Percentiles rank a stretch among this genome's conserved stretches.
These are phyloP conservation scores for Tetrapisispora namnaoensis DNA, from an alignment of 805 yeast species.

Conservation along the genomic window DNA sequence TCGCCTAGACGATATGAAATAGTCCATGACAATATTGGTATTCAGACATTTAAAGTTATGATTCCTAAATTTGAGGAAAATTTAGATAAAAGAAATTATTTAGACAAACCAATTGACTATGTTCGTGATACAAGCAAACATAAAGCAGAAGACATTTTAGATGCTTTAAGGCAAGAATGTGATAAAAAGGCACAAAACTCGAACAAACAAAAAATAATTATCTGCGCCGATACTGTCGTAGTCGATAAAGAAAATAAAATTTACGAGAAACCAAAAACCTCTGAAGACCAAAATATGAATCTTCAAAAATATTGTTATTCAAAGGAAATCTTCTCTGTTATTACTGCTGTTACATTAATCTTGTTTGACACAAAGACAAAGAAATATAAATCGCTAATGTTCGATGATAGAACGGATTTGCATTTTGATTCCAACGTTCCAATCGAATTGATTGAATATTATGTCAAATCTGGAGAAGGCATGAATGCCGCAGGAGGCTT, in stretches of 20 bases:
- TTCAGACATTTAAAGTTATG: slow-evolving; percentile 36
- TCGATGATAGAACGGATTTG: slow-evolving; percentile 35
- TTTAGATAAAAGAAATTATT: slow-evolving; percentile 40
- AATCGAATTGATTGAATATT: slow-evolving; percentile 47
- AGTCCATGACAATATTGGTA: slow-evolving; percentile 44
- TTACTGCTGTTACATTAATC: slow-evolving; percentile 46
- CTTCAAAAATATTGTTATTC: slow-evolving; percentile 36
- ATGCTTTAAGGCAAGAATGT: slow-evolving; percentile 23
- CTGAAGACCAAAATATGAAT: slow-evolving; percentile 40
- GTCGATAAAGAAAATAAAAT: slow-evolving; percentile 45
- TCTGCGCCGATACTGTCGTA: slow-evolving; percentile 80
- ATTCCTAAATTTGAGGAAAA: slow-evolving; percentile 73
- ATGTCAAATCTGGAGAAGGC: slow-evolving; percentile 68
- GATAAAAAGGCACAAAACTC: slow-evolving; percentile 5
- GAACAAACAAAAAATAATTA: slow-evolving; percentile 22
- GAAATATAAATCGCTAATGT: slow-evolving; percentile 15
- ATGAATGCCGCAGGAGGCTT: slow-evolving; percentile 86
- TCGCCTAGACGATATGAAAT: slow-evolving; percentile 77
- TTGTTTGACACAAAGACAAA: slow-evolving; percentile 10
- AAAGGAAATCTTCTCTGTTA: slow-evolving; percentile 38
- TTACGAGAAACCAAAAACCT: slow-evolving; percentile 69
- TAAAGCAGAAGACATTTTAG: slow-evolving; percentile 57
- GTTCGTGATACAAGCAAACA: slow-evolving; percentile 59
- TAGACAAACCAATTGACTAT: slow-evolving; percentile 33
- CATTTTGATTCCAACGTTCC: slow-evolving; percentile 37